Evolutionary conservation across 768 basidiomycete species (phyloP).

Genomic region (Mycena galopus): DNA sequence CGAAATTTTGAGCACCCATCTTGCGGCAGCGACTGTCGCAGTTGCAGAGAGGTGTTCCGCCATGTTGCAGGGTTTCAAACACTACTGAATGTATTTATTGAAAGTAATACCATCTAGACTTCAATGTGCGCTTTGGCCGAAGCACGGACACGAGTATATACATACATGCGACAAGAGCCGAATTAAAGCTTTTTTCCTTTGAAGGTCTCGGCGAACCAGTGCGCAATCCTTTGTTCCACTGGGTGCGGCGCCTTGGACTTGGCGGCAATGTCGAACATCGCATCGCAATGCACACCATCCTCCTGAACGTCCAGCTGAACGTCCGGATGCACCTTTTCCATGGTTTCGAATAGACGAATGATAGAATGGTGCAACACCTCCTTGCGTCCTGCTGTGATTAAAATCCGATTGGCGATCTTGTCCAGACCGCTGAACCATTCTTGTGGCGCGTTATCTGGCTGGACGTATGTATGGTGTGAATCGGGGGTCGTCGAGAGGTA

Average conservation of each 20-base stretch:
- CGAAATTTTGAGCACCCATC: slow-evolving; percentile 33
- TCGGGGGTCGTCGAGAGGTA: slow-evolving; percentile 10
- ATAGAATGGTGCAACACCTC: slow-evolving; percentile 12
- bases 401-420: not conserved
- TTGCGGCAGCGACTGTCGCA: slow-evolving; percentile 32
- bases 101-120: no score
- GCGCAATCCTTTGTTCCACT: not conserved
- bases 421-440: slow-evolving; percentile 10
- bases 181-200: no score
- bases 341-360: not conserved
- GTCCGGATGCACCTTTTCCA: not conserved
- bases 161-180: no score
- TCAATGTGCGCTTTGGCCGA: no score
- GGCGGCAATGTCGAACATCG: slow-evolving; percentile 23
- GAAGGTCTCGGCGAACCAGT: slow-evolving; percentile 9
- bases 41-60: slow-evolving; percentile 39
- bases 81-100: no score
- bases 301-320: slow-evolving; percentile 16
- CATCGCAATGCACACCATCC: slow-evolving; percentile 19
- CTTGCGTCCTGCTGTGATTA: slow-evolving; percentile 14
- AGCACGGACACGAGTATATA: no score
- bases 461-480: slow-evolving; percentile 7
- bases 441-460: not conserved
- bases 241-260: slow-evolving; percentile 12
- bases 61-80: no score